These are phyloP conservation scores for Phoma sp. DNA, from an alignment of 2,329 filamentous ascomycete species.

Conservation along the genomic window DNA sequence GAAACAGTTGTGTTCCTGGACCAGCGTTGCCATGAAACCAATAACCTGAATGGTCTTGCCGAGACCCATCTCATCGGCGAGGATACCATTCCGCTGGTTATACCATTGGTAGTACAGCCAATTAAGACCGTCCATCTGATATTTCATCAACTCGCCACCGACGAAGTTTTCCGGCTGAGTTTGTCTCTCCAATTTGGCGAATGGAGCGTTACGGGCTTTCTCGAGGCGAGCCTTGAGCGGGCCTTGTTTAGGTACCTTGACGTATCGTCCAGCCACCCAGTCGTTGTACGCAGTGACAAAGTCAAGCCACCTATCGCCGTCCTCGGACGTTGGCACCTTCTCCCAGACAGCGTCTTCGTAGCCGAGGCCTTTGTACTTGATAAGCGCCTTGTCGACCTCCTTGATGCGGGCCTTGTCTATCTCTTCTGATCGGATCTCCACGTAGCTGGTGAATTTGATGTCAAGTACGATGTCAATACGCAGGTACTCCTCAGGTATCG, in stretches of 20 bases:
- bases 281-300: constrained; percentile 87
- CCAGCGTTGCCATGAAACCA: constrained; percentile 76
- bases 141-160: constrained; percentile 86
- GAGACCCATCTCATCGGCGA: constrained; percentile 97
- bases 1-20: constrained; percentile 72
- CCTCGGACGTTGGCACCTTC: constrained; percentile 70
- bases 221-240: constrained; percentile 73
- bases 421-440: constrained; percentile 67
- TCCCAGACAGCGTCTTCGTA: constrained; percentile 96
- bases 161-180: constrained; percentile 76
- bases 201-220: constrained; percentile 70
- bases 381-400: constrained; percentile 75
- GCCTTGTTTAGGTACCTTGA: constrained; percentile 63
- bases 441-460: constrained; percentile 70
- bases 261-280: constrained; percentile 80
- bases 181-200: constrained; percentile 71
- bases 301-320: constrained; percentile 76
- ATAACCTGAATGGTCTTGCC: constrained; percentile 97
- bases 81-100: constrained; percentile 80
- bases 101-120: constrained; percentile 95
- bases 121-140: constrained; percentile 91
- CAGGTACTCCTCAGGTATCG: constrained; percentile 86
- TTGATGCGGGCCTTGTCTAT: constrained; percentile 75
- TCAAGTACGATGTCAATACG: constrained; percentile 89
- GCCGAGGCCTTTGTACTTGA: constrained; percentile 91